A percentile compares a stretch with the other conserved stretches of the same genome.
These are phyloP conservation scores for Malassezia furfur DNA, from an alignment of 1,284 basidiomycete genomes.

Conservation along the genomic window DNA sequence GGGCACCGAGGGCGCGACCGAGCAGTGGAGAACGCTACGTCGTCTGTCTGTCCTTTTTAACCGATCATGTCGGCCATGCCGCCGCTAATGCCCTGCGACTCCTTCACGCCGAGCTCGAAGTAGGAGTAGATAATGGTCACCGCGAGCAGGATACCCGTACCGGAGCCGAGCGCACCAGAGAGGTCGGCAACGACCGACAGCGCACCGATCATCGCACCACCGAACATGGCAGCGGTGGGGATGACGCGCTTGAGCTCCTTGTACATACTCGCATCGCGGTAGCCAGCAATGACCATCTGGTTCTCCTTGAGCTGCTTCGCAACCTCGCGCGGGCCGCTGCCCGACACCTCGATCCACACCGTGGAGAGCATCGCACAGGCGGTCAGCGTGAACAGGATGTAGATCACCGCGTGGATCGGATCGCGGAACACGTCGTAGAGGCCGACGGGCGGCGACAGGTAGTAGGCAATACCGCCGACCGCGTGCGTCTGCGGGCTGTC, in stretches of 20 bases:
- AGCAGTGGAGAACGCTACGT: too few relatives aligned
- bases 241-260: conserved; percentile 97
- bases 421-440: conserved; percentile 76
- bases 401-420: conserved; percentile 84
- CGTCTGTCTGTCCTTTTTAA: neutral
- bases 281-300: conserved; percentile 96
- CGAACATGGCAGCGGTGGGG: conserved; percentile 91
- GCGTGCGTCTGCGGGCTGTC: conserved; percentile 86
- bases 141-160: conserved; percentile 94
- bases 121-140: conserved; percentile 81
- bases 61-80: conserved; percentile 1
- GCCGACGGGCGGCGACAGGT: conserved; percentile 91
- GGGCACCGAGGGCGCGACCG: too few relatives aligned
- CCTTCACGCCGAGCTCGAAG: conserved; percentile 27
- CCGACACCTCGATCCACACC: conserved; percentile 98
- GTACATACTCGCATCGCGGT: conserved; percentile 94
- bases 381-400: conserved; percentile 83
- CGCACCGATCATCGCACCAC: conserved; percentile 86
- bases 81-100: conserved; percentile 36
- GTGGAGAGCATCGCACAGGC: conserved; percentile 96
- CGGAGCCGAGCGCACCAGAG: conserved; percentile 88
- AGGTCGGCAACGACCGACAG: conserved; percentile 91
- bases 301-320: conserved; percentile 98
- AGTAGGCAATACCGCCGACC: conserved; percentile 86
- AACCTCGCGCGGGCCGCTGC: conserved; percentile 85